Evolutionary conservation across 192 early-diverging fungal species (phyloP).

Genomic region (Coemansia sp.): DNA sequence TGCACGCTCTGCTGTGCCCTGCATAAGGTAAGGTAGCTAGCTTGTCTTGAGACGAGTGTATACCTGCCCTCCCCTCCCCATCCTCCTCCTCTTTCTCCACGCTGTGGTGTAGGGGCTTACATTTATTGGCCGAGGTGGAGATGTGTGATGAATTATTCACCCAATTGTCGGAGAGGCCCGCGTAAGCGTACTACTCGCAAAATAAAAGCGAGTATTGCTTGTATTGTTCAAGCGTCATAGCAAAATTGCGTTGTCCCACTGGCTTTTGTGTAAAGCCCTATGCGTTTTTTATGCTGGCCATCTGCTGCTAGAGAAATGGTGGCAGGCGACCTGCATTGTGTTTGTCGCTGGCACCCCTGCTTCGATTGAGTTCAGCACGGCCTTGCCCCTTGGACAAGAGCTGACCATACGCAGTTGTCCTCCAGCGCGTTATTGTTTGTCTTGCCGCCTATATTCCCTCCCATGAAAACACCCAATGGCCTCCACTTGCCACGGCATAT

Average conservation of each 20-base stretch:
- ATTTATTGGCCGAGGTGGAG: not conserved
- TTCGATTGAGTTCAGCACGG: not conserved
- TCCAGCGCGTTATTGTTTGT: not conserved
- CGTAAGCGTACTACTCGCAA: not conserved
- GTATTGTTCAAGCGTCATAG: not conserved
- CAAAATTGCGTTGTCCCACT: not conserved
- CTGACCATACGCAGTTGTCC: not conserved
- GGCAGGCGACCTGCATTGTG: not conserved
- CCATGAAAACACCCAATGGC: not conserved
- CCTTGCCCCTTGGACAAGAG: not conserved
- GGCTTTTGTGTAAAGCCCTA: not conserved
- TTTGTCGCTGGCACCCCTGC: not conserved
- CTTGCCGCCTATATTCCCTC: not conserved
- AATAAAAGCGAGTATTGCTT: not conserved
- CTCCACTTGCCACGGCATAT: not conserved
- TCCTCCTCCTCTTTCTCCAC: not conserved
- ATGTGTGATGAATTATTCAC: not conserved
- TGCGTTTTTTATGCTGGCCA: not conserved
- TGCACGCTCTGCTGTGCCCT: constrained; percentile 1
- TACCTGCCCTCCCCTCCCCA: not conserved
- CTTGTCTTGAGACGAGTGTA: constrained; percentile 1
- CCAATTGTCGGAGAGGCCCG: constrained; percentile 1
- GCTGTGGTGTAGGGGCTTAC: not conserved
- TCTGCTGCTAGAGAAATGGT: not conserved
- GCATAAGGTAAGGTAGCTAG: constrained; percentile 12